A percentile compares a stretch with the other conserved stretches of the same genome.
These are phyloP conservation scores for Xylaria nigripes DNA, from an alignment of 495 filamentous ascomycete species.

Conservation along the genomic window DNA sequence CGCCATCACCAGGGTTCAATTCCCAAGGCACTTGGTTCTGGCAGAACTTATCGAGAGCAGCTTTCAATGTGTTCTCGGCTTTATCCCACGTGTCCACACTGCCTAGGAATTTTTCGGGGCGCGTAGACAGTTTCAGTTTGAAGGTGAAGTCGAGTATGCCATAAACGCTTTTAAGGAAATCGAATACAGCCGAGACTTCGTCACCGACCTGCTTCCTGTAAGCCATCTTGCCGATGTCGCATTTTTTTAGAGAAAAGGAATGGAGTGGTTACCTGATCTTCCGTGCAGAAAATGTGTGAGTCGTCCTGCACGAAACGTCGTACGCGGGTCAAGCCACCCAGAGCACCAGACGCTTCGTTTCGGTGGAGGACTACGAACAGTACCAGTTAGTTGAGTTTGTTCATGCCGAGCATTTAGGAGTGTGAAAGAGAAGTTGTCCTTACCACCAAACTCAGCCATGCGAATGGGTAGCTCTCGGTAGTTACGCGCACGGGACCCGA, in stretches of 20 bases:
- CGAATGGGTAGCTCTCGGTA: constrained; percentile 85
- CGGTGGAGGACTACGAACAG: constrained; percentile 57
- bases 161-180: constrained; percentile 77
- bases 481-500: constrained; percentile 66
- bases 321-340: constrained; percentile 85
- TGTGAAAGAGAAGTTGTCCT: neutral
- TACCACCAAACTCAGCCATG: constrained; percentile 82
- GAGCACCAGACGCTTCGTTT: constrained; percentile 87
- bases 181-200: constrained; percentile 81
- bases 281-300: constrained; percentile 82
- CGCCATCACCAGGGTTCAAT: constrained; percentile 87
- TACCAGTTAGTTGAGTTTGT: neutral
- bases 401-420: neutral
- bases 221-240: neutral
- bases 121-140: constrained; percentile 89
- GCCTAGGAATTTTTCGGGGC: constrained; percentile 87
- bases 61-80: constrained; percentile 70
- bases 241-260: neutral
- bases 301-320: constrained; percentile 94
- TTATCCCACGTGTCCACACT: constrained; percentile 79
- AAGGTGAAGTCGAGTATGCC: constrained; percentile 91
- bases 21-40: constrained; percentile 61
- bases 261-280: constrained; percentile 38
- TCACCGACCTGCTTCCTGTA: constrained; percentile 50
- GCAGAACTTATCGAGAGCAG: constrained; percentile 69